Evolutionary conservation across 2,329 filamentous ascomycete species (phyloP).

Genomic region (Penicillium aurantiogriseum): DNA sequence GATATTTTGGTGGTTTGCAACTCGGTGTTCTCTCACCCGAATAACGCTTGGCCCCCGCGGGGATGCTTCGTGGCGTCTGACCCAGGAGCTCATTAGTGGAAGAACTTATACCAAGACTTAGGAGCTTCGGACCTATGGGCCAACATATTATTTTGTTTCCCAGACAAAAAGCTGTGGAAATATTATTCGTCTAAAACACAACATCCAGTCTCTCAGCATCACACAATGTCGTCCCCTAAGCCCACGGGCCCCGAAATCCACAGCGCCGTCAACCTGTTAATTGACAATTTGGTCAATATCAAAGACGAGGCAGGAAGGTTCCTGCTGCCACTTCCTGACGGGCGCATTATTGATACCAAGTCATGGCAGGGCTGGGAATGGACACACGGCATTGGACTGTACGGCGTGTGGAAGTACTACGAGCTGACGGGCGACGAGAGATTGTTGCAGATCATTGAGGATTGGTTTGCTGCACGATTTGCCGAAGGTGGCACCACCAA

Average conservation of each 20-base stretch:
- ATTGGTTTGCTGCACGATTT: constrained; percentile 71
- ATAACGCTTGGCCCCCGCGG: constrained; percentile 16
- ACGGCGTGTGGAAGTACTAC: constrained; percentile 81
- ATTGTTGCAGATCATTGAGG: constrained; percentile 65
- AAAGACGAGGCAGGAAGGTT: constrained; percentile 73
- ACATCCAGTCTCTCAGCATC: background rate
- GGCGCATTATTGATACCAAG: constrained; percentile 77
- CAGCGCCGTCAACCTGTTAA: constrained; percentile 63
- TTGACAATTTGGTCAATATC: constrained; percentile 74
- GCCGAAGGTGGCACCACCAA: constrained; percentile 71
- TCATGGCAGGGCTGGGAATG: constrained; percentile 75
- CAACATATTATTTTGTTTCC: constrained; percentile 1
- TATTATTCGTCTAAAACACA: background rate
- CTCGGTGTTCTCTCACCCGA: constrained; percentile 22
- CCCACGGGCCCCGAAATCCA: constrained; percentile 45
- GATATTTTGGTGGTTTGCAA: background rate
- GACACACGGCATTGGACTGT: constrained; percentile 77
- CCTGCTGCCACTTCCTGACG: constrained; percentile 67
- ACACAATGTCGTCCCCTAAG: constrained; percentile 20
- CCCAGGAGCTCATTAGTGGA: constrained; percentile 18
- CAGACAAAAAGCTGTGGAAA: background rate
- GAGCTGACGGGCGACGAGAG: constrained; percentile 63
- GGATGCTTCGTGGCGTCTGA: constrained; percentile 7
- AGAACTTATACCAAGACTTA: constrained; percentile 4
- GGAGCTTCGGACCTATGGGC: background rate